Base-by-base conservation (phyloP, 495 filamentous ascomycete species). In the Bryoglossum gracile region DNA sequence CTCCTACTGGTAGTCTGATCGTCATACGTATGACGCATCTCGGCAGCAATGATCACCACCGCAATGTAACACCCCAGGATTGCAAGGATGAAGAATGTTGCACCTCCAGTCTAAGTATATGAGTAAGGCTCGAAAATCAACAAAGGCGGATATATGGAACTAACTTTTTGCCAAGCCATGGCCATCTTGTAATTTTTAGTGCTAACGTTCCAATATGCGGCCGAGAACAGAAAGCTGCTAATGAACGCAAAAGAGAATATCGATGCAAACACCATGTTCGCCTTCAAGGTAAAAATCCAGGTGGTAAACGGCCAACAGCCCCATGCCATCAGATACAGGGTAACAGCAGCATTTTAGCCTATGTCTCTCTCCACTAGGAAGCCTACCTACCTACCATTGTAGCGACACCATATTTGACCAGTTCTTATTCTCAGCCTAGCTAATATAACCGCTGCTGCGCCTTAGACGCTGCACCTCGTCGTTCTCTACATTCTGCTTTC, bases 11-110 rank as follows among this genome's bases (percentile, higher is more conserved):
- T 6, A 78, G 62, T 9, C 66, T 73, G 42, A 78, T 37, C 0
- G 66, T 66, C 44, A 77, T 69, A n/a, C 75, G 62, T 72, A 77
- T 76, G 62, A n/a, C 75, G 62, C 73, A 77, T 76, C 62, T 78
- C 74, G 8, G 66, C 71, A 0, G 70, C 70, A 72, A 78, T 74
- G 50, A 72, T 72, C 18, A 72, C 68, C 40, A 77, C 69, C 34
- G 67, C 69, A 67, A 77, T 75, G 48, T 77, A 77, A 70, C 71
- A 79, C 3, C 74, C 73, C 26, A 79, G 50, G 0, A 68, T 18
- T 0, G 70, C 73, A 17, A 76, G 69, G 5, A 76, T 59, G 45
- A 79, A 76, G 33, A 75, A 40, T 9, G 73, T 41, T 13, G 72
- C 72, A 9, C 71, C 74, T 13, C 72, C 71, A 25, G 62, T 59